Evolutionary conservation across 1,139 yeast species (phyloP), one percentile per base, ranked within the genome.

Genomic region (Lodderomyces oxycetoniae): DNA sequence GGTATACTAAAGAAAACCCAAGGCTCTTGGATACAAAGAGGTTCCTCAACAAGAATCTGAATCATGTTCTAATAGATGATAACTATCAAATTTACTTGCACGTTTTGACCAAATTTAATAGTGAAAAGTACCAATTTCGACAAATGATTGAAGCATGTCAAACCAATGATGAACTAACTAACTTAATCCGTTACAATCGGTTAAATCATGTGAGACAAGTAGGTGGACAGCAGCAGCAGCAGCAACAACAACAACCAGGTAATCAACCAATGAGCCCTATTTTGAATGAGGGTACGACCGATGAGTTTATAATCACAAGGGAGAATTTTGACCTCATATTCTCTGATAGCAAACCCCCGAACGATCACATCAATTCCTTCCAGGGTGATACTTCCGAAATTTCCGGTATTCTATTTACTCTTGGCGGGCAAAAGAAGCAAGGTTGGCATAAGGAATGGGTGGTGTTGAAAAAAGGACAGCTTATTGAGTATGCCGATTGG

Each of bases 391-490:
- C 53, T 20, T 49, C 47, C 7, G 69, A 65, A 36, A 63, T 61
- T 39, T 55, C 67, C 30, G 89, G 89, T 0, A 67, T 82, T 15
- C 53, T 82, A 11, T 79, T 80, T 66, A 76, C 85, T 0, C 63
- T 78, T 26, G 81, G 86, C 2, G 88, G 88, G 2, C 77, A 79
- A 40, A 84, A 85, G 8, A 83, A 81, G 46, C 77, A 74, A 21
- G 85, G 86, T 2, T 87, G 95, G 96, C 95, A 87, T 55, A 86
- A 86, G 49, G 89, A 83, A 55, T 85, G 95, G 93, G 86, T 87
- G 1, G 87, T 79, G 0, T 62, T 86, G 34, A 72, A 73, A 13
- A 74, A 75, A 13, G 91, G 93, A 1, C 73, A 70, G 41, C 61
- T 86, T 25, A 68, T 71, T 34, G 95, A 86, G 51, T 86, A 75